Percentiles rank a stretch among this genome's conserved stretches.
Evolutionary conservation across 2,329 filamentous ascomycete species (phyloP).

Genomic region (Stagonosporopsis rhizophila): DNA sequence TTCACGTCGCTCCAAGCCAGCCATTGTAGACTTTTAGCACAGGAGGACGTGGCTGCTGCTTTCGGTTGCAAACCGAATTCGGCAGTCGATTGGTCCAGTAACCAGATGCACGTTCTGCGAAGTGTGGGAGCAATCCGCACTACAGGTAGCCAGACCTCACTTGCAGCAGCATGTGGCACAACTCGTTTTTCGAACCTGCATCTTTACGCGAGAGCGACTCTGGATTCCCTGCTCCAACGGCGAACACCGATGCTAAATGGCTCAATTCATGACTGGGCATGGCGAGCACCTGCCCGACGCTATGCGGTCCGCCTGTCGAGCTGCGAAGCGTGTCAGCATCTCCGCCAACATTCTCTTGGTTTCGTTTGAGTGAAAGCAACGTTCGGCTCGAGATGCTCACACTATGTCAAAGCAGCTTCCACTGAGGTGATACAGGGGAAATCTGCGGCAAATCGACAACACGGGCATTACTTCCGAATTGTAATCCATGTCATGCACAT

Average conservation of each 20-base stretch:
- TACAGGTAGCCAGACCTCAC: constrained; percentile 1
- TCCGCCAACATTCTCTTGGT: background rate
- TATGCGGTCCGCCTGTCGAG: background rate
- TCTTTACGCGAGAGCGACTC: background rate
- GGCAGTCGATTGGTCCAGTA: constrained; percentile 3
- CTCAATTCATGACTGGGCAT: background rate
- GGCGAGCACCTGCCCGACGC: background rate
- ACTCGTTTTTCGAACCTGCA: background rate
- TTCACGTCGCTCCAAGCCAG: background rate
- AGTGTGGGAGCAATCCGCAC: constrained; percentile 8
- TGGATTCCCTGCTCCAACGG: background rate
- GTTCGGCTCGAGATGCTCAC: background rate
- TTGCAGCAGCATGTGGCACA: constrained; percentile 2
- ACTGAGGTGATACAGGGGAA: background rate
- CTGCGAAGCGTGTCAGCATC: background rate
- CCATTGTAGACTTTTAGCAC: background rate
- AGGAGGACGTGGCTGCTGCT: background rate
- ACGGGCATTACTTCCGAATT: background rate
- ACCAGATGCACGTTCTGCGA: background rate
- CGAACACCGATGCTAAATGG: background rate
- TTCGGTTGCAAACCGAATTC: constrained; percentile 12
- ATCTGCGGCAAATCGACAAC: background rate
- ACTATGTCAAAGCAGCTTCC: no score
- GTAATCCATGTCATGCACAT: background rate
- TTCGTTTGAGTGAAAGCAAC: background rate